Percentiles rank a stretch among this genome's conserved stretches.
Conservation (phyloP, 202 grass and related monocot genomes). For the Setaria viridis region DNA sequence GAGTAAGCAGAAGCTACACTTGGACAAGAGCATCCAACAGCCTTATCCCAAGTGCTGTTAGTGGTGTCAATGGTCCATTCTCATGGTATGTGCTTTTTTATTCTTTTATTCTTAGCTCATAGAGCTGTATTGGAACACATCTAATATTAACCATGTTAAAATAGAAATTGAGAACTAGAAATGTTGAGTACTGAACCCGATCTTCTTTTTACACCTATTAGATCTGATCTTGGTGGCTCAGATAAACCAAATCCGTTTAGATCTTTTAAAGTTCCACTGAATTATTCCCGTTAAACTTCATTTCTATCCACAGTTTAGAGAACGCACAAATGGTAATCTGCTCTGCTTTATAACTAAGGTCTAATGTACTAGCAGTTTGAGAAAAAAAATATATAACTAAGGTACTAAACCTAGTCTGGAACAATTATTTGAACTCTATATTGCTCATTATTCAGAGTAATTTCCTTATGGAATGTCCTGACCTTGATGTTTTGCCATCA, state of each 20-base stretch:
- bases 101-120: neutral
- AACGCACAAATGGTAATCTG: neutral
- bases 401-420: neutral
- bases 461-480: neutral
- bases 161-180: neutral
- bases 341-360: neutral
- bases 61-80: conserved; percentile 52
- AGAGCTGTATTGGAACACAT: neutral
- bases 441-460: neutral
- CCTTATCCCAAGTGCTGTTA: conserved; percentile 45
- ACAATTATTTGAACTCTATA: neutral
- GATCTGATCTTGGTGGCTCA: neutral
- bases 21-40: conserved; percentile 44
- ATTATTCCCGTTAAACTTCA: neutral
- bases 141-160: neutral
- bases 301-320: neutral
- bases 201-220: neutral
- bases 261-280: neutral
- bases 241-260: conserved; percentile 8
- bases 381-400: neutral
- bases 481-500: neutral
- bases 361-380: neutral
- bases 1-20: conserved; percentile 40
- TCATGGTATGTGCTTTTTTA: conserved; percentile 55
- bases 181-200: conserved; percentile 13